Evolutionary conservation across 106 monocot genomes (phyloP).

Genomic region (Dactylorhiza incarnata): DNA sequence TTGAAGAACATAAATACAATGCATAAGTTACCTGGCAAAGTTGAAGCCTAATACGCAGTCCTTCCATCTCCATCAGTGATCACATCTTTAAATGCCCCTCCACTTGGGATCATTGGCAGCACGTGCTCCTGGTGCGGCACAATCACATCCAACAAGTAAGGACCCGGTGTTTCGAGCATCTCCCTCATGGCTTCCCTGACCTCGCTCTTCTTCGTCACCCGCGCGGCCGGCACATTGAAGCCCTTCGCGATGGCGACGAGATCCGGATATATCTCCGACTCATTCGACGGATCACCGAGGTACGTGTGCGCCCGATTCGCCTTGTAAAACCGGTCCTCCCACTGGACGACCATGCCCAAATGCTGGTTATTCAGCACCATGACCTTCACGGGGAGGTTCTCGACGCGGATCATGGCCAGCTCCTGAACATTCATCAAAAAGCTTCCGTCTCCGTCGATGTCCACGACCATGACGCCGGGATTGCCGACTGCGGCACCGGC

Average conservation of each 20-base stretch:
- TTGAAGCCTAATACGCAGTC: conserved; percentile 21
- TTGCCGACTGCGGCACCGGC: conserved; percentile 91
- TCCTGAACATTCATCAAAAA: conserved; percentile 93
- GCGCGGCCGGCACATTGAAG: conserved; percentile 62
- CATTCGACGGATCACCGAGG: conserved; percentile 60
- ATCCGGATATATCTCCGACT: conserved; percentile 70
- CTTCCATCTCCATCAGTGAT: conserved; percentile 89
- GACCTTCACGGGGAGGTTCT: conserved; percentile 77
- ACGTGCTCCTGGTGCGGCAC: conserved; percentile 95
- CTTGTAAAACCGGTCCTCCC: conserved; percentile 92
- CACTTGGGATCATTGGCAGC: conserved; percentile 92
- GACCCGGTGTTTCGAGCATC: conserved; percentile 87
- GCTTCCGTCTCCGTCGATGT: conserved; percentile 91
- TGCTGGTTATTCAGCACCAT: conserved; percentile 92
- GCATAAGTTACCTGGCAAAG: conserved; percentile 5
- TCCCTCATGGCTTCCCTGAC: conserved; percentile 53
- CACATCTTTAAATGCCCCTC: conserved; percentile 74
- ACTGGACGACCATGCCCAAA: conserved; percentile 92
- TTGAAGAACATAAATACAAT: background rate
- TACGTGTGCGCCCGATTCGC: conserved; percentile 76
- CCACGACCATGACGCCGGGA: conserved; percentile 63
- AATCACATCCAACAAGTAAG: conserved; percentile 75
- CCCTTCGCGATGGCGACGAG: conserved; percentile 75
- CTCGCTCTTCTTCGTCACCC: conserved; percentile 59
- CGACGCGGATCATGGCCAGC: conserved; percentile 62